These are phyloP conservation scores for Barnettozyma sucrosica DNA, from an alignment of 805 yeast genomes.

Conservation along the genomic window DNA sequence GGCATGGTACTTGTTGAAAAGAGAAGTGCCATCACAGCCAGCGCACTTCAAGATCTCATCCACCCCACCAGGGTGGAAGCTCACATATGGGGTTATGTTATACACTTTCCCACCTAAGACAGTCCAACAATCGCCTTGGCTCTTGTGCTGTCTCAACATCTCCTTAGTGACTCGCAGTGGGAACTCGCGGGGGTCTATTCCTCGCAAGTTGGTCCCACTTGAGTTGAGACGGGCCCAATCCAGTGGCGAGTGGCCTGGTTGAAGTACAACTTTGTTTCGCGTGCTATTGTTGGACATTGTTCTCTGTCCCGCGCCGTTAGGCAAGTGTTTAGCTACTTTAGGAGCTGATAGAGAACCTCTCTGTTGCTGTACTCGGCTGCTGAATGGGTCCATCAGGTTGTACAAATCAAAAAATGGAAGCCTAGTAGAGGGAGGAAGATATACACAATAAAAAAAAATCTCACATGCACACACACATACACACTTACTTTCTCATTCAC, in stretches of 20 bases:
- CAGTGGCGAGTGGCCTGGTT: conserved; percentile 79
- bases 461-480: too few relatives aligned
- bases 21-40: conserved; percentile 73
- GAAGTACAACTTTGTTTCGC: conserved; percentile 53
- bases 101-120: conserved; percentile 74
- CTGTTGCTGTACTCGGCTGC: background rate
- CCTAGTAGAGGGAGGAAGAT: too few relatives aligned
- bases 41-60: conserved; percentile 72
- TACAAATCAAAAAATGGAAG: too few relatives aligned
- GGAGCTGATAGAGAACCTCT: background rate
- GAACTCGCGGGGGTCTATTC: conserved; percentile 44
- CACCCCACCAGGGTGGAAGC: conserved; percentile 92
- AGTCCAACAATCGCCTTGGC: conserved; percentile 78
- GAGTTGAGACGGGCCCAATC: conserved; percentile 72
- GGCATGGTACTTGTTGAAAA: conserved; percentile 67
- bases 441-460: too few relatives aligned
- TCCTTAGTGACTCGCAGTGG: conserved; percentile 52
- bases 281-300: conserved; percentile 17
- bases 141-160: conserved; percentile 54
- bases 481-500: too few relatives aligned
- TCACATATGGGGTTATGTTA: conserved; percentile 76
- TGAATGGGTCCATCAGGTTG: background rate
- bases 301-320: conserved; percentile 9
- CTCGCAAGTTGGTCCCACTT: conserved; percentile 46
- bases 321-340: background rate